Conservation (phyloP, 2,329 filamentous ascomycete species). For the Nannizzia gypsea region DNA sequence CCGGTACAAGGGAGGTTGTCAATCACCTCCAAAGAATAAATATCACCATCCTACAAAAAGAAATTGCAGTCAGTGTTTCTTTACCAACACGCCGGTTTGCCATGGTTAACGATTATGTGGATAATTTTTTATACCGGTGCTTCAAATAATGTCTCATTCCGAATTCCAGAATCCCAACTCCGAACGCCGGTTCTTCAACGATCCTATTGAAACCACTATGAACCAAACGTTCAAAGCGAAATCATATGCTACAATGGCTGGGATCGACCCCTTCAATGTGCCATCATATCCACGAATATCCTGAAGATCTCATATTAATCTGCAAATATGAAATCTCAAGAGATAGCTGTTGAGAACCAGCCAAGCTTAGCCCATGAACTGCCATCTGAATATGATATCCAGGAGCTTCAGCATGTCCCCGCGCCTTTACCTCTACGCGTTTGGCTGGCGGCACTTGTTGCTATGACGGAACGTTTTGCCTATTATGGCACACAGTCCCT, state of each 20-base stretch:
- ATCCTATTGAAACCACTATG: not conserved
- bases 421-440: slow-evolving; percentile 6
- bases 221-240: not conserved
- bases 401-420: slow-evolving; percentile 9
- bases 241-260: not conserved
- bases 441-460: slow-evolving; percentile 5
- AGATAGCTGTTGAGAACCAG: not conserved
- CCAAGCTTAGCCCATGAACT: not conserved
- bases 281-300: not conserved
- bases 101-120: not conserved
- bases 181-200: not conserved
- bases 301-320: not conserved
- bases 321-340: not conserved
- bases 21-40: slow-evolving; percentile 31
- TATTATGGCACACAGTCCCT: slow-evolving; percentile 6
- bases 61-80: slow-evolving; percentile 35
- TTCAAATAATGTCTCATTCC: too few relatives aligned
- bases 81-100: slow-evolving; percentile 24
- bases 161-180: not conserved
- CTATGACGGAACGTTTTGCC: slow-evolving; percentile 7
- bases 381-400: slow-evolving; percentile 9
- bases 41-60: slow-evolving; percentile 27
- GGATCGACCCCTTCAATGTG: not conserved
- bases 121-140: too few relatives aligned
- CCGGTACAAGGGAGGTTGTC: slow-evolving; percentile 30